Evolutionary conservation across 1,139 yeast genomes (phyloP), one percentile per base, ranked within the genome.

Genomic region (Taphrina confusa): DNA sequence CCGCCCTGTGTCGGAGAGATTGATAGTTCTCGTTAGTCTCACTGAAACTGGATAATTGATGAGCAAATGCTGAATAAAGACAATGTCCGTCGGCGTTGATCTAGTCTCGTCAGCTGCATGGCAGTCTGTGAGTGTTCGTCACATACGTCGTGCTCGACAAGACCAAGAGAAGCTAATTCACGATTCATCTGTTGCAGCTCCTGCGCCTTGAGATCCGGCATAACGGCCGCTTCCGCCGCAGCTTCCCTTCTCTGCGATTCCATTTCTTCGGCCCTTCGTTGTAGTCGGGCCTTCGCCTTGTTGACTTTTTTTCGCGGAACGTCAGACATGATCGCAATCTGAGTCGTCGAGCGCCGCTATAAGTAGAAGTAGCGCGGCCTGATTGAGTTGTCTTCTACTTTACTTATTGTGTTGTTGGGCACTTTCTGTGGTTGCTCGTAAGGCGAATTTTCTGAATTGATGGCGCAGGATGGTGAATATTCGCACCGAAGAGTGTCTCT

Each of bases 81-180:
- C 98, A 92, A 72, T 92, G 94, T 0, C 98, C 98, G 72, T 92
- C 97, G 0, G 97, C 96, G 63, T 79, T 76, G 54, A 91, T 87
- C 58, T 54, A 12, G 64, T 63, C 49, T 8, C n/a, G n/a, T 20
- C n/a, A 6, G n/a, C 2, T 73, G 74, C 30, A 34, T n/a, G 9
- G 16, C 18, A 34, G 3, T 34, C n/a, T n/a, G 16, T 9, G 16
- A n/a, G 8, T 34, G 8, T 34, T 9, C 16, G 16, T 16, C n/a
- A 36, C 67, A 27, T 37, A 65, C 68, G 67, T 87, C 91, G 64
- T 78, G 73, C 64, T 85, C 82, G 16, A 67, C 68, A 6, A 90
- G 74, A 1, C 77, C 74, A 37, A 80, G 75, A 28, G 78, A 63
- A 1, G 70, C 68, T 62, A 91, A 79, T 28, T 86, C 69, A 42